These are phyloP conservation scores for Arctostaphylos glauca DNA, from an alignment of 148 eudicot genomes.

Conservation along the genomic window DNA sequence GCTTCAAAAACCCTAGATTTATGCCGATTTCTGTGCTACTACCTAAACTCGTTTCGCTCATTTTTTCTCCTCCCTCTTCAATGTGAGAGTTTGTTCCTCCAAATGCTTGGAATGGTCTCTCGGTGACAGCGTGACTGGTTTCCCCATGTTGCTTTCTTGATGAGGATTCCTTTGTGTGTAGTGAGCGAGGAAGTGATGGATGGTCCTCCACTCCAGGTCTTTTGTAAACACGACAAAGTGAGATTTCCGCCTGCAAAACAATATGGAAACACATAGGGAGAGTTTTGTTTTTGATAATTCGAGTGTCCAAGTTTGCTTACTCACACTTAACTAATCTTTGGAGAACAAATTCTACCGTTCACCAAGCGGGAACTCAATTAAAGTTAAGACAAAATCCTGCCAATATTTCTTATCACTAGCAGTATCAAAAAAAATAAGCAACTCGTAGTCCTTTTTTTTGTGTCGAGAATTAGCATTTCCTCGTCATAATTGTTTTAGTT, in stretches of 20 bases:
- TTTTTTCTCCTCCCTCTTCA: slow-evolving; percentile 22
- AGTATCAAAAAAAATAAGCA: no score
- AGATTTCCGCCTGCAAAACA: slow-evolving; percentile 66
- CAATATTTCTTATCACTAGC: no score
- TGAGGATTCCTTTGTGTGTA: slow-evolving; percentile 34
- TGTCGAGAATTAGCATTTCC: no score
- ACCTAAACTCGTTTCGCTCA: slow-evolving; percentile 46
- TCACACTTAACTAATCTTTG: no score
- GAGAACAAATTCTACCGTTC: no score
- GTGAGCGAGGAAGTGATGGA: slow-evolving; percentile 55
- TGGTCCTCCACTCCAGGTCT: slow-evolving; percentile 85
- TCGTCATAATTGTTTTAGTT: no score
- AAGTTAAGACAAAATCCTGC: no score
- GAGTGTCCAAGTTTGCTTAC: no score
- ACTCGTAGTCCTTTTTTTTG: no score
- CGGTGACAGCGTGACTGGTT: slow-evolving; percentile 10
- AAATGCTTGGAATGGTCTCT: not conserved
- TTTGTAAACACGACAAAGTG: slow-evolving; percentile 89
- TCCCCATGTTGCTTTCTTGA: slow-evolving; percentile 12
- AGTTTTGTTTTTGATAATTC: not conserved
- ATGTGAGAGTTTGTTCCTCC: slow-evolving; percentile 16
- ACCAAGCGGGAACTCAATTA: no score
- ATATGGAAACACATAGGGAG: not conserved
- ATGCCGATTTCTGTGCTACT: slow-evolving; percentile 48
- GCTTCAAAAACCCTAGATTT: slow-evolving; percentile 43